phyloP scores from a whole-genome alignment of 371 early-diverging fungal genomes.

The Mycotypha africana region DNA sequence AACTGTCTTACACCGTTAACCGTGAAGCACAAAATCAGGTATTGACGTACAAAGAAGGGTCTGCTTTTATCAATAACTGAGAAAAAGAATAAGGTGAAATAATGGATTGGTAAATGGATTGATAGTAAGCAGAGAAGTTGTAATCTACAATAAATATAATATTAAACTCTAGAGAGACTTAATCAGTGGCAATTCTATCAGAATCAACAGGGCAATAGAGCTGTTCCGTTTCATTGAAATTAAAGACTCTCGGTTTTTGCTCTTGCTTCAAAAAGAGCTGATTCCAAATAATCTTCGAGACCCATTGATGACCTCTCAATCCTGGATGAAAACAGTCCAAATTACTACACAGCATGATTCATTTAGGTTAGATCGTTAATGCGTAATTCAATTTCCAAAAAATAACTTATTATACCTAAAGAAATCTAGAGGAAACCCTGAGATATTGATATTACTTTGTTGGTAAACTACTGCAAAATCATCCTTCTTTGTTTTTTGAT shows the following conservation, averaged over 20 bases:
- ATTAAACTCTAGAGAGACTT: too few relatives aligned
- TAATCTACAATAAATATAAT: too few relatives aligned
- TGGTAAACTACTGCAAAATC: constrained; percentile 22
- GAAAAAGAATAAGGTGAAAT: too few relatives aligned
- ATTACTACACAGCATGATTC: constrained; percentile 3
- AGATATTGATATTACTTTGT: constrained; percentile 14
- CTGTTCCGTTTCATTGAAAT: constrained; percentile 15
- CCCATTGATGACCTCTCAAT: constrained; percentile 6
- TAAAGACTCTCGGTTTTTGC: constrained; percentile 10
- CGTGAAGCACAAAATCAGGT: too few relatives aligned
- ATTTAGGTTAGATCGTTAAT: neutral
- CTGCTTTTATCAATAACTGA: too few relatives aligned
- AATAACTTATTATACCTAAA: constrained; percentile 12
- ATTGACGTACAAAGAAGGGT: too few relatives aligned
- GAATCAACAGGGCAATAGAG: constrained; percentile 36
- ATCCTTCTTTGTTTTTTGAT: constrained; percentile 14
- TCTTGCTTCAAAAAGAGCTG: constrained; percentile 6
- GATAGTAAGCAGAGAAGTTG: too few relatives aligned
- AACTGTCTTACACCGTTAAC: too few relatives aligned
- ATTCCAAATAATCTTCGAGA: constrained; percentile 13
- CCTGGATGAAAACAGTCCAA: constrained; percentile 18
- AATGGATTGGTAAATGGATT: too few relatives aligned
- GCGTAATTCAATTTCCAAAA: too few relatives aligned
- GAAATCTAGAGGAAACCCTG: constrained; percentile 18
- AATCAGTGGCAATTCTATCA: constrained; percentile 26